Base-by-base conservation (phyloP, 768 basidiomycete genomes). In the Mycena vitilis region DNA sequence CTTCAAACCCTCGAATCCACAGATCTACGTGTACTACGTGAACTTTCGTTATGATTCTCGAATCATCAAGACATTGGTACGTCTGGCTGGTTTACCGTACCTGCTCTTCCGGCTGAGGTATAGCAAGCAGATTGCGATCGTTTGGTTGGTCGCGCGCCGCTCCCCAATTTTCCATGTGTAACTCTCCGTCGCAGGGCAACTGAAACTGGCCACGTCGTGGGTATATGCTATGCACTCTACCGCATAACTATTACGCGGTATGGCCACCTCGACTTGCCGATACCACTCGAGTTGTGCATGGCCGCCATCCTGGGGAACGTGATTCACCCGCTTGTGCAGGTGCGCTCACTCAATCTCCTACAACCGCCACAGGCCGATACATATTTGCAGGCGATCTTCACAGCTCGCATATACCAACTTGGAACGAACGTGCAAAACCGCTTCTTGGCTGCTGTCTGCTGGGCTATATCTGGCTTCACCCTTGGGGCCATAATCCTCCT, bases 291-390 rank as follows among this genome's bases (percentile, higher is more conserved):
- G 36, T 1, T 72, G 56, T 58, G 54, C 42, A 63, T 30, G 23
- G 63, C 67, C 18, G 71, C 61, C 25, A 62, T 72, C n/a, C 67
- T 72, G 15, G 71, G 71, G 36, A 66, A 65, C 36, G 51, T 34
- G 25, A 57, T 69, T 16, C 71, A 72, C 47, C 71, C 71, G 2
- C n/a, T 72, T 44, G 71, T 72, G 30, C 70, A 70, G 69, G 69
- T 66, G 38, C 42, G 62, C 30, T 7, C 8, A 12, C 34, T 38
- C 16, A 34, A 3, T 45, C 18, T 45, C 18, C 44, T 30, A 5
- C 30, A 30, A 30, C 34, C 12, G 7, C 34, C 38, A 45, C 34
- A 62, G 8, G 18, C 8, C 20, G 42, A 47, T 34, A 30, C 20
- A 6, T 4, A 44, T 6, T 34, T 15, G 0, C n/a, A 71, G 66